phyloP scores from a whole-genome alignment of 2,329 filamentous ascomycete species.

The Pseudogymnoascus pannorum region DNA sequence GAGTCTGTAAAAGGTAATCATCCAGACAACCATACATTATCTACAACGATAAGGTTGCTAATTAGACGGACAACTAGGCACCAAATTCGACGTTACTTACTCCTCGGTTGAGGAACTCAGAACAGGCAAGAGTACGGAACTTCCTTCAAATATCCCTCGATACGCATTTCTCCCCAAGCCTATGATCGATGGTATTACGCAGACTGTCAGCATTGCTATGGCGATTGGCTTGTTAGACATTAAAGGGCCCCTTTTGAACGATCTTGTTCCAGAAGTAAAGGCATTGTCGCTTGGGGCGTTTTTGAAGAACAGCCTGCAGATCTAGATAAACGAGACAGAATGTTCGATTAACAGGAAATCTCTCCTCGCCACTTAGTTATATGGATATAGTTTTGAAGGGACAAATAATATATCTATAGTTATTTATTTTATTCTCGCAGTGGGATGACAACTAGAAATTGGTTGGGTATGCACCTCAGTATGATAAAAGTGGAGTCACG shows the following conservation, averaged over 20 bases:
- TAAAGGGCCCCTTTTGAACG: neutral
- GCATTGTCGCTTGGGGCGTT: neutral
- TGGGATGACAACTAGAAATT: neutral
- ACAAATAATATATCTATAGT: neutral
- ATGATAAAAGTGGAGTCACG: constrained; percentile 9
- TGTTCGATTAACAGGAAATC: neutral
- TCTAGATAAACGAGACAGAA: neutral
- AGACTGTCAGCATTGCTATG: neutral
- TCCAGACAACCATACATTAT: neutral
- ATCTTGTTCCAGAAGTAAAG: constrained; percentile 1
- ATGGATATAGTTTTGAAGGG: neutral
- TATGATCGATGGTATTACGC: constrained; percentile 18
- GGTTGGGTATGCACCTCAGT: neutral
- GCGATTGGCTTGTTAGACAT: neutral
- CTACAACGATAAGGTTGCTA: neutral
- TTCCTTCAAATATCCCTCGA: constrained; percentile 21
- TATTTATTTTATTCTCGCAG: neutral
- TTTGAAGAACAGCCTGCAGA: neutral
- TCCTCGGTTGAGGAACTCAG: constrained; percentile 21
- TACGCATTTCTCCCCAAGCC: constrained; percentile 23
- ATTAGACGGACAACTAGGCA: constrained; percentile 12
- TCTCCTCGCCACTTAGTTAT: neutral
- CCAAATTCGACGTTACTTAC: constrained; percentile 23
- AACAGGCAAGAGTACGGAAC: constrained; percentile 14
- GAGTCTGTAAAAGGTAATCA: constrained; percentile 17